Evolutionary conservation across 2,329 filamentous ascomycete genomes (phyloP), one percentile per base, ranked within the genome.

Genomic region (Alternaria atra): DNA sequence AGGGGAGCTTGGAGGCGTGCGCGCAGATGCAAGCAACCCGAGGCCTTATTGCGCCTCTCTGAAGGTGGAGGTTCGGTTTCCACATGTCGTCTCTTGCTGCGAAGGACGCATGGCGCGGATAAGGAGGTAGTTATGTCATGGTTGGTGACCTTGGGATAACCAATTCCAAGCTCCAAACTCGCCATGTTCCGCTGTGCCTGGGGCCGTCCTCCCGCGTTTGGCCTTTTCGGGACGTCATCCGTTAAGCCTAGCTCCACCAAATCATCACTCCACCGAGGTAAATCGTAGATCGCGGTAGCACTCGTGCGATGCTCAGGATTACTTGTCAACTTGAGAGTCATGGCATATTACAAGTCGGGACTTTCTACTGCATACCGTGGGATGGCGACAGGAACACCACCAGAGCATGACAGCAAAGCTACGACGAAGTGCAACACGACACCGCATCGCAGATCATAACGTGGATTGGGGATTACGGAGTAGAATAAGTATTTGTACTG

Each of bases 71-170:
- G 61, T 72, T 68, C 58, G 71, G 63, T 73, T 76, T 79, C 75
- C 75, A 79, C 77, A 79, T 79, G 71, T 73, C 77, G 72, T 66
- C 68, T 69, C 70, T 67, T 64, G 66, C 70, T 58, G 62, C 64
- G 64, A 69, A 67, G 70, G 64, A 73, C 67, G 64, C 76, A 78
- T 78, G 65, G 73, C 72, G 73, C 63, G 73, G 66, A 52, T 56
- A 61, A 17, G 52, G 51, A 46, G 60, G 63, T 58, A 58, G 66
- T 67, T 74, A 77, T 76, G 71, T 74, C 73, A 74, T 76, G 68
- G 59, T 61, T 54, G 56, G 48, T 51, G 53, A 42, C 53, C 54
- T 56, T 53, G 58, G 67, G 62, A 60, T 58, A 65, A 61, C 60
- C 60, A 64, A 46, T 52, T 57, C 66, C 68, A 64, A 63, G 63